Conservation (phyloP, 805 yeast species). For the Pichia cephalocereana region DNA sequence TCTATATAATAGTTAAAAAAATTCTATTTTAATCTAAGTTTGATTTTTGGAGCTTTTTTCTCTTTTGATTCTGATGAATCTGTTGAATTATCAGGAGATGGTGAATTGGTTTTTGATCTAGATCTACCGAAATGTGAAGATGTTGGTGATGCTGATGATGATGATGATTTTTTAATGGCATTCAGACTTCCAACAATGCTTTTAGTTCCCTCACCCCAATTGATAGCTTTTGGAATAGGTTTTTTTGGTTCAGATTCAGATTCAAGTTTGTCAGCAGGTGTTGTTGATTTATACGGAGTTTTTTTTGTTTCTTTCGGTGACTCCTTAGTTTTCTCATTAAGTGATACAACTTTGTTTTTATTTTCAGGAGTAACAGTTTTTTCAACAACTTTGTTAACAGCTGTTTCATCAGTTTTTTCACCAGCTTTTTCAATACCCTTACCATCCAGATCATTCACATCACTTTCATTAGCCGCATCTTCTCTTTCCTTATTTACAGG, state of each 20-base stretch:
- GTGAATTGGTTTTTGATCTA: background rate
- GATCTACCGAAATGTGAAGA: background rate
- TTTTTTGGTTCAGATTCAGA: background rate
- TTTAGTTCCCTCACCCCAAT: too few species aligned
- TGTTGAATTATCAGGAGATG: background rate
- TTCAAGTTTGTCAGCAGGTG: background rate
- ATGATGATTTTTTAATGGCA: background rate
- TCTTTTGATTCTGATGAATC: background rate
- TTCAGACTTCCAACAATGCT: background rate
- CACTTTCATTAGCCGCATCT: too few species aligned
- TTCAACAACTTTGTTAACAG: too few species aligned
- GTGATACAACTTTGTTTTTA: too few species aligned
- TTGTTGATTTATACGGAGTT: too few species aligned
- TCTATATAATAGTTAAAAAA: background rate
- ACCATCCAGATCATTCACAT: background rate
- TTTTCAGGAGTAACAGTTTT: too few species aligned
- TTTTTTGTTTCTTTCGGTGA: too few species aligned
- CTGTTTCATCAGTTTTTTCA: background rate
- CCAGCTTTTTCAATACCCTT: background rate
- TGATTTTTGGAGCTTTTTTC: conserved; percentile 12
- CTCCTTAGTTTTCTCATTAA: too few species aligned
- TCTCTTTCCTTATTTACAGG: too few species aligned
- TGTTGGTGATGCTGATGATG: background rate
- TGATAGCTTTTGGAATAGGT: too few species aligned
- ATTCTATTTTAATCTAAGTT: conserved; percentile 13